Evolutionary conservation across 495 filamentous ascomycete species (phyloP).

Genomic region (Hypoxylon intermedium): DNA sequence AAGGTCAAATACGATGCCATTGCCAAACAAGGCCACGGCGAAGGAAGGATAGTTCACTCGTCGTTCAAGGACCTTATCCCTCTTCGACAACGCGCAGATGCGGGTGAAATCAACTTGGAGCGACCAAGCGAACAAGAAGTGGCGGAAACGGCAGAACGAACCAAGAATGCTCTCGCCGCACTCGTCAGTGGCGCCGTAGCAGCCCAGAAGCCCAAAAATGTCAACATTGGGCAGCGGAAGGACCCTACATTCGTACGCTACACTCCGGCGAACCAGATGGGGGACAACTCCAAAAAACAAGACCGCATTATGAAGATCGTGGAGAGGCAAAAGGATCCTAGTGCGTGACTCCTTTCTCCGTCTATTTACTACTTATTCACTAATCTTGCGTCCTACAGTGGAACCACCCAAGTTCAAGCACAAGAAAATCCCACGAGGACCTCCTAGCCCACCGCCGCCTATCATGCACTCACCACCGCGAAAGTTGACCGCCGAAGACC

Average conservation of each 20-base stretch:
- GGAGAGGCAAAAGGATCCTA: slow-evolving; percentile 90
- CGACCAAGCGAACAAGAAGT: slow-evolving; percentile 87
- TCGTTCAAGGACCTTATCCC: slow-evolving; percentile 98
- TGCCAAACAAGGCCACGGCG: slow-evolving; percentile 85
- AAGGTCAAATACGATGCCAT: slow-evolving; percentile 98
- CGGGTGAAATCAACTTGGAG: slow-evolving; percentile 89
- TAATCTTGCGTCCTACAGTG: slow-evolving; percentile 53
- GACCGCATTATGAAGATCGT: slow-evolving; percentile 99
- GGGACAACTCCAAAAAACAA: slow-evolving; percentile 83
- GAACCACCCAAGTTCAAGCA: slow-evolving; percentile 98
- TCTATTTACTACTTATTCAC: background rate
- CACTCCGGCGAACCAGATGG: slow-evolving; percentile 97
- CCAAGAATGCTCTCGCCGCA: slow-evolving; percentile 79
- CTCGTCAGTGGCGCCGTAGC: slow-evolving; percentile 86
- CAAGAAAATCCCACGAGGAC: slow-evolving; percentile 96
- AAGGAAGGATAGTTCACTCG: slow-evolving; percentile 85
- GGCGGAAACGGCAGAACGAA: slow-evolving; percentile 80
- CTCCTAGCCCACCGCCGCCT: slow-evolving; percentile 89
- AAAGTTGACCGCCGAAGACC: slow-evolving; percentile 95
- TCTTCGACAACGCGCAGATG: slow-evolving; percentile 89
- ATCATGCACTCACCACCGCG: slow-evolving; percentile 94
- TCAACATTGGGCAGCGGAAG: slow-evolving; percentile 75
- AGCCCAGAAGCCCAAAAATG: slow-evolving; percentile 94
- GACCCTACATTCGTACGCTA: slow-evolving; percentile 96
- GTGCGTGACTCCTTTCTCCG: slow-evolving; percentile 8